phyloP scores from a whole-genome alignment of 306 rosid species.

The Medicago arabica region DNA sequence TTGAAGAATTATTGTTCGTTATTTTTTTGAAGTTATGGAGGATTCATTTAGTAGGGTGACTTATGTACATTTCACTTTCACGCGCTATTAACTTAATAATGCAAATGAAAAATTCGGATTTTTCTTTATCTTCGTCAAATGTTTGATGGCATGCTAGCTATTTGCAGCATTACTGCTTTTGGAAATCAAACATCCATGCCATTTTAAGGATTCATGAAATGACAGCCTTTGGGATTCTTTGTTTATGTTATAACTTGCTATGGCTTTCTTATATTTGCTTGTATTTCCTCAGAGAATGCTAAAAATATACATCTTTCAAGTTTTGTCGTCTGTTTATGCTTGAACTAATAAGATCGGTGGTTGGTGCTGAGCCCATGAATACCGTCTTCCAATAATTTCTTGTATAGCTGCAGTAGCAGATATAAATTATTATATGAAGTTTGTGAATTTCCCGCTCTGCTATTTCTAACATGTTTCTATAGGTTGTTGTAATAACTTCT shows the following conservation, averaged over 20 bases:
- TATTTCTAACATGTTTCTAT: conserved; percentile 26
- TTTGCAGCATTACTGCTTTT: conserved; percentile 19
- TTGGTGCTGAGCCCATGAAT: conserved; percentile 3
- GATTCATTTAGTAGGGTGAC: conserved; percentile 11
- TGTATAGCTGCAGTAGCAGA: conserved; percentile 37
- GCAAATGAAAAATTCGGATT: conserved; percentile 13
- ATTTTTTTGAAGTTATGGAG: neutral
- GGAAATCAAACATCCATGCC: neutral
- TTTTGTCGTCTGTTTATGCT: conserved; percentile 20
- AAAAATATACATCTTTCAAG: conserved; percentile 22
- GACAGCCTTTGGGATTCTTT: conserved; percentile 25
- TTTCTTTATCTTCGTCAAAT: conserved; percentile 20
- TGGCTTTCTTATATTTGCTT: conserved; percentile 33
- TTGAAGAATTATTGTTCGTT: neutral
- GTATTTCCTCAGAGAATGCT: conserved; percentile 24
- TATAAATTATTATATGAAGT: conserved; percentile 14
- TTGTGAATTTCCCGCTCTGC: conserved; percentile 8
- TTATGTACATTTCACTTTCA: neutral
- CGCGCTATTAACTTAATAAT: neutral
- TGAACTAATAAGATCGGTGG: neutral
- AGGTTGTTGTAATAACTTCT: too few species aligned
- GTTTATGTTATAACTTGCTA: conserved; percentile 6
- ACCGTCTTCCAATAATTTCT: conserved; percentile 11
- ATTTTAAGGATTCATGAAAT: conserved; percentile 32
- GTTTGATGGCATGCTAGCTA: conserved; percentile 35